A percentile compares a stretch with the other conserved stretches of the same genome.
These are phyloP conservation scores for Citropsis articulata DNA, from an alignment of 345 rosid species.

Conservation along the genomic window DNA sequence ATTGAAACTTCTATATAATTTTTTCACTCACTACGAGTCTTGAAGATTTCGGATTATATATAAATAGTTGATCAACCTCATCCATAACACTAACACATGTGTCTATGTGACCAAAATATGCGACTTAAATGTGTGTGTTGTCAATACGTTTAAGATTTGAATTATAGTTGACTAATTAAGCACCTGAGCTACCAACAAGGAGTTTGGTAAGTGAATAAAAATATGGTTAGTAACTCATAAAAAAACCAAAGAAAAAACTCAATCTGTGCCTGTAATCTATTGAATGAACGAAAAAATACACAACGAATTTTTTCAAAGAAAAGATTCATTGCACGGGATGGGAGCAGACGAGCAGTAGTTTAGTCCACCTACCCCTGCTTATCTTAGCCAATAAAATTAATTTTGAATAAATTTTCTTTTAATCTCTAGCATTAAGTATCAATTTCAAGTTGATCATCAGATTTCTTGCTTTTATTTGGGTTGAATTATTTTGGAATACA, in stretches of 20 bases:
- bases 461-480: not conserved
- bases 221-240: not conserved
- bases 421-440: not conserved
- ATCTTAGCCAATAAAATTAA: not conserved
- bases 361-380: not conserved
- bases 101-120: not conserved
- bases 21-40: not conserved
- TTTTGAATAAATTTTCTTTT: too few relatives aligned
- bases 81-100: not conserved
- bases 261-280: not conserved
- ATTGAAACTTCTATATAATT: too few relatives aligned
- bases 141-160: not conserved
- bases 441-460: too few relatives aligned
- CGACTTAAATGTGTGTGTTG: not conserved
- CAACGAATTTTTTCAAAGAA: too few relatives aligned
- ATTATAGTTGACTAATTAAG: not conserved
- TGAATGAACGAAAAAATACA: not conserved
- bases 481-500: too few relatives aligned
- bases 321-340: too few relatives aligned
- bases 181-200: not conserved
- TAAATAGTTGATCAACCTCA: constrained; percentile 1
- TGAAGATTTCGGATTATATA: not conserved
- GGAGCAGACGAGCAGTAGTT: not conserved
- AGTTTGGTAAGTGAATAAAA: not conserved
- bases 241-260: not conserved